phyloP scores from a whole-genome alignment of 1,284 basidiomycete species.

The Sanghuangporus sanghuang region DNA sequence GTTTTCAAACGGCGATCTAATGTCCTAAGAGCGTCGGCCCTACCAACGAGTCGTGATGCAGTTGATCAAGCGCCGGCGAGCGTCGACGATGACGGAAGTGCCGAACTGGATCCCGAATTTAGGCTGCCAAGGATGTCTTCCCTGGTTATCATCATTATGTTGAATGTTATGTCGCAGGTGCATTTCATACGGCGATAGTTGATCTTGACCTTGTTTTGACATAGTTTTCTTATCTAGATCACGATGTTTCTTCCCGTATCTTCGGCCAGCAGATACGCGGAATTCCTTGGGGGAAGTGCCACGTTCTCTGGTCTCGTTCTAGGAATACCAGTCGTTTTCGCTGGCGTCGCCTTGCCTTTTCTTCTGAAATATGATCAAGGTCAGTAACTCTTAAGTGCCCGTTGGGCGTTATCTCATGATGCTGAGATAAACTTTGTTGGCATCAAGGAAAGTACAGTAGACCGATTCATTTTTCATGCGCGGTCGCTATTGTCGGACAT shows the following conservation, averaged over 20 bases:
- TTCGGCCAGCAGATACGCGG: constrained; percentile 57
- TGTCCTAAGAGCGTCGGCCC: not conserved
- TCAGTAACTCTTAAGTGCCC: not conserved
- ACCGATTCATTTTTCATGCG: not conserved
- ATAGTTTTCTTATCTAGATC: constrained; percentile 32
- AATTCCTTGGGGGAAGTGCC: constrained; percentile 55
- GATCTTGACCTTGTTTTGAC: not conserved
- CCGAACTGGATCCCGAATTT: not conserved
- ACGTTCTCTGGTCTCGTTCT: constrained; percentile 69
- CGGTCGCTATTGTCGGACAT: not conserved
- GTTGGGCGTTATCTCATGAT: not conserved
- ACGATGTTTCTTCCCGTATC: constrained; percentile 67
- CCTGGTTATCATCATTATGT: not conserved
- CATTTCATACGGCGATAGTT: not conserved
- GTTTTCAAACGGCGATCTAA: not conserved
- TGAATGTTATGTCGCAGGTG: not conserved
- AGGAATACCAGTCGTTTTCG: constrained; percentile 57
- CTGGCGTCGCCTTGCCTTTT: constrained; percentile 53
- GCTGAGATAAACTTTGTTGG: not conserved
- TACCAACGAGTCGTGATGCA: not conserved
- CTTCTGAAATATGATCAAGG: constrained; percentile 53
- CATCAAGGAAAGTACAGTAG: not conserved
- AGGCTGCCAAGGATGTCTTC: not conserved
- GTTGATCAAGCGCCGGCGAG: not conserved
- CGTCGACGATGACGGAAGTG: not conserved